Evolutionary conservation across 2,329 filamentous ascomycete genomes (phyloP).

Genomic region (Colletotrichum falcatum): DNA sequence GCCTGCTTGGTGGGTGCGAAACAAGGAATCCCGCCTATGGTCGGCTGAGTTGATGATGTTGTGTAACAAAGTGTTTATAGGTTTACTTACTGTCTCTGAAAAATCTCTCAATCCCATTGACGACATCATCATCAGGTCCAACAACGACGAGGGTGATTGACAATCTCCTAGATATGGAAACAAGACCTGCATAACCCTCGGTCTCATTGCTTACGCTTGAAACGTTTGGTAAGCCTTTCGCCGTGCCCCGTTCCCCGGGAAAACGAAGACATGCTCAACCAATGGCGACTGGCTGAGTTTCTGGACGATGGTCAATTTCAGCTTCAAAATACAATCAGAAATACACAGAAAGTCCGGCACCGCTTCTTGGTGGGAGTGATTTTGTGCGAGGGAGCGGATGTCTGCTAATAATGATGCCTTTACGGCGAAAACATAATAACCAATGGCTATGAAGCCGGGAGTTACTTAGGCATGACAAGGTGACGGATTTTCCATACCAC

Average conservation of each 20-base stretch:
- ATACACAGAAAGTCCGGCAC: too few species aligned
- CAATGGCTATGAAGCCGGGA: background rate
- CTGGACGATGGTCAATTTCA: background rate
- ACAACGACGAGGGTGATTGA: conserved; percentile 86
- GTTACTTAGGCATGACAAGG: background rate
- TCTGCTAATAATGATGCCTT: too few species aligned
- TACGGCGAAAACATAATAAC: too few species aligned
- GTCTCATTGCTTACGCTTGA: conserved; percentile 79
- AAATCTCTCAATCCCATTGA: conserved; percentile 87
- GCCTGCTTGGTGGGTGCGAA: conserved; percentile 90
- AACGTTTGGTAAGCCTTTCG: conserved; percentile 68
- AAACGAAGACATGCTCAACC: conserved; percentile 79
- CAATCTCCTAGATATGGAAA: conserved; percentile 79
- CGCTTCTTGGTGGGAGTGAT: too few species aligned
- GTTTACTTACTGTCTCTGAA: conserved; percentile 65
- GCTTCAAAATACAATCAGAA: too few species aligned
- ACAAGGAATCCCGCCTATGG: conserved; percentile 74
- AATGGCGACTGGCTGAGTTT: conserved; percentile 53
- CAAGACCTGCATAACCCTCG: conserved; percentile 78
- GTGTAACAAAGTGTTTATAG: too few species aligned
- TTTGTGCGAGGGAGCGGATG: too few species aligned
- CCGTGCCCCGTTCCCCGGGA: conserved; percentile 91
- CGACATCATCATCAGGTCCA: conserved; percentile 91
- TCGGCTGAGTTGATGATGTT: background rate
- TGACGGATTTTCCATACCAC: background rate